Evolutionary conservation across 108 stramenopile genomes (phyloP).

Genomic region (Skeletonema grethae): DNA sequence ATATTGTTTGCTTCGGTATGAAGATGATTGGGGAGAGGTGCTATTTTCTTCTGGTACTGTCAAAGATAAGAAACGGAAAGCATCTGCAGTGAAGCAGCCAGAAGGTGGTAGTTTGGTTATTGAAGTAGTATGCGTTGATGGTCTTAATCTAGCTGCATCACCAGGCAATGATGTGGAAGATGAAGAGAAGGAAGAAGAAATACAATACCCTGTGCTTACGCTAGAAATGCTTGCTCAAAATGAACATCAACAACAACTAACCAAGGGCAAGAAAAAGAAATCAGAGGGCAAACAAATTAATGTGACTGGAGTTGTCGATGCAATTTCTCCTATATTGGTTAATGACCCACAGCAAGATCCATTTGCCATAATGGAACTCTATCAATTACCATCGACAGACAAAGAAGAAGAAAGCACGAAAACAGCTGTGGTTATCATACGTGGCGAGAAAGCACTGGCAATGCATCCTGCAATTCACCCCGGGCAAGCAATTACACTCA

Average conservation of each 20-base stretch:
- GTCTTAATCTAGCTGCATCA: slow-evolving; percentile 11
- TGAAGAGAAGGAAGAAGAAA: not conserved
- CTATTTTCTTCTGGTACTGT: slow-evolving; percentile 8
- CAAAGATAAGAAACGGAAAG: not conserved
- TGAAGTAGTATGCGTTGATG: slow-evolving; percentile 23
- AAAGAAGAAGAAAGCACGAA: slow-evolving; percentile 5
- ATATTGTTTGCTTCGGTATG: slow-evolving; percentile 36
- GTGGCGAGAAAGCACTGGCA: slow-evolving; percentile 52
- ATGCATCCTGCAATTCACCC: slow-evolving; percentile 67
- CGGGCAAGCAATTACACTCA: slow-evolving; percentile 54
- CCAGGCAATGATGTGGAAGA: not conserved
- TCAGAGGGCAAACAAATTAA: slow-evolving; percentile 29
- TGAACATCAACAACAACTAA: slow-evolving; percentile 16
- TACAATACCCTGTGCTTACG: not conserved
- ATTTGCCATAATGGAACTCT: slow-evolving; percentile 74
- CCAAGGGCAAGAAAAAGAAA: slow-evolving; percentile 23
- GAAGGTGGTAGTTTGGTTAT: slow-evolving; percentile 13
- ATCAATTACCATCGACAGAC: slow-evolving; percentile 40
- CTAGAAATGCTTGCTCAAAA: slow-evolving; percentile 16
- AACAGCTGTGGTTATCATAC: slow-evolving; percentile 62
- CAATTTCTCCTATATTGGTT: slow-evolving; percentile 78
- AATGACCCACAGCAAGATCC: slow-evolving; percentile 55
- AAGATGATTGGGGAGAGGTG: slow-evolving; percentile 19
- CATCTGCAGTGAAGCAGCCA: not conserved
- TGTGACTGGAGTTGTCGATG: slow-evolving; percentile 57